Evolutionary conservation across 805 yeast genomes (phyloP).

Genomic region (Huiozyma naganishii): DNA sequence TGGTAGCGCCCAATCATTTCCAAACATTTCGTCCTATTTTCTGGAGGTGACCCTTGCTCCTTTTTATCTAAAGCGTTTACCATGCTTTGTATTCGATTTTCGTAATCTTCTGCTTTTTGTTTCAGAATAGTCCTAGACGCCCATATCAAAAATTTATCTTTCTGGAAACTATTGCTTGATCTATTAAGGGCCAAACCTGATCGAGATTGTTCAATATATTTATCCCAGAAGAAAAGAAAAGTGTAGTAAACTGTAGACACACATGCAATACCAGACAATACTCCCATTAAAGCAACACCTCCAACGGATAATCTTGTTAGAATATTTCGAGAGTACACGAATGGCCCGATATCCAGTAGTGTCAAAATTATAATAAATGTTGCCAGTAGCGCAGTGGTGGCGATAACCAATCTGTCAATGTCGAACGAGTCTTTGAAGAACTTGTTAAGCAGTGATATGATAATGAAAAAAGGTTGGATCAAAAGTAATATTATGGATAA

Average conservation of each 20-base stretch:
- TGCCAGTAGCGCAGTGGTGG: conserved; percentile 10
- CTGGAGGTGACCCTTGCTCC: conserved; percentile 3
- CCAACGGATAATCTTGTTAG: conserved; percentile 25
- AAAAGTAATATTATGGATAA: conserved; percentile 17
- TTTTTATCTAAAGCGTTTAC: conserved; percentile 10
- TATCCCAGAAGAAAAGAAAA: conserved; percentile 9
- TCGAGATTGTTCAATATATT: conserved; percentile 1
- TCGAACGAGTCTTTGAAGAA: conserved; percentile 21
- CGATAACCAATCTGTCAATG: conserved; percentile 14
- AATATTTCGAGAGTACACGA: conserved; percentile 17
- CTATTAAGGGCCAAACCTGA: neutral
- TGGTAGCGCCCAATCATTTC: conserved; percentile 22
- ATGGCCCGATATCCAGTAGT: conserved; percentile 21
- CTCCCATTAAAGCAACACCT: conserved; percentile 26
- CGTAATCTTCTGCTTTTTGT: conserved; percentile 13
- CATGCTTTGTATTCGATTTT: conserved; percentile 12
- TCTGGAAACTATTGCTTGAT: conserved; percentile 6
- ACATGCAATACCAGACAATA: conserved; percentile 26
- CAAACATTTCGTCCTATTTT: conserved; percentile 10
- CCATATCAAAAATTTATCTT: conserved; percentile 16
- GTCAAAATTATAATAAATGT: conserved; percentile 9
- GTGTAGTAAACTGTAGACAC: conserved; percentile 25
- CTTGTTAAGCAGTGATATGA: conserved; percentile 21
- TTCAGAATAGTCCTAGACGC: conserved; percentile 12
- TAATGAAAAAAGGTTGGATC: conserved; percentile 23